Evolutionary conservation across 352 stramenopile genomes (phyloP).

Genomic region (Pythium scleroteichum): DNA sequence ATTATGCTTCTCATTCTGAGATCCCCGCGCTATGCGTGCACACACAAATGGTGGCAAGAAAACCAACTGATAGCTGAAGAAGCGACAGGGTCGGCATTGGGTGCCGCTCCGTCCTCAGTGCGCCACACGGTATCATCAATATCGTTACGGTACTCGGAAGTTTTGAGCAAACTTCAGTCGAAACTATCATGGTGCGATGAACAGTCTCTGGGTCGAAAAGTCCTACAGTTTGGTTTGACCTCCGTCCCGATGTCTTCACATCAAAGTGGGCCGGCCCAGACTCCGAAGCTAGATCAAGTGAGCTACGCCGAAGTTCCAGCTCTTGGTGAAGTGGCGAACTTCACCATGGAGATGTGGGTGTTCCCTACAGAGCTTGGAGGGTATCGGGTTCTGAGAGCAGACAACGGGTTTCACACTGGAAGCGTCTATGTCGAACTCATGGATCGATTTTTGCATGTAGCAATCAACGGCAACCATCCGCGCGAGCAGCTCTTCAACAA

Average conservation of each 20-base stretch:
- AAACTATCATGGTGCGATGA: conserved; percentile 55
- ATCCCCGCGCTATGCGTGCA: conserved; percentile 58
- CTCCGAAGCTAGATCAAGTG: conserved; percentile 51
- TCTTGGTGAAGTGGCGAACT: conserved; percentile 61
- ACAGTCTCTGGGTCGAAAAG: conserved; percentile 43
- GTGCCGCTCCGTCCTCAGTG: conserved; percentile 6
- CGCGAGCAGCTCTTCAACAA: conserved; percentile 68
- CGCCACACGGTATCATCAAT: conserved; percentile 76
- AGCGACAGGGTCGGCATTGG: conserved; percentile 7
- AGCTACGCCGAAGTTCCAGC: conserved; percentile 70
- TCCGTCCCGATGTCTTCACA: conserved; percentile 9
- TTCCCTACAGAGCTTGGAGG: conserved; percentile 61
- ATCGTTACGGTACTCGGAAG: conserved; percentile 71
- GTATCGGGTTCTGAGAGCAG: conserved; percentile 67
- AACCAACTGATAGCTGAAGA: conserved; percentile 32
- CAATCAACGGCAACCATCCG: conserved; percentile 71
- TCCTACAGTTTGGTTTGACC: conserved; percentile 63
- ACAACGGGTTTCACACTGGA: conserved; percentile 69
- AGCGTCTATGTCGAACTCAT: conserved; percentile 79
- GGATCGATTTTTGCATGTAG: conserved; percentile 61
- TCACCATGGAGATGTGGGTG: conserved; percentile 84
- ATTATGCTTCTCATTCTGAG: conserved; percentile 64
- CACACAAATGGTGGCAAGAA: conserved; percentile 60
- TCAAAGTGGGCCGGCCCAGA: conserved; percentile 15
- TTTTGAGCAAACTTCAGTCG: conserved; percentile 56